Evolutionary conservation across 2,329 filamentous ascomycete genomes (phyloP).

Genomic region (Aspergillus pseudotamarii): DNA sequence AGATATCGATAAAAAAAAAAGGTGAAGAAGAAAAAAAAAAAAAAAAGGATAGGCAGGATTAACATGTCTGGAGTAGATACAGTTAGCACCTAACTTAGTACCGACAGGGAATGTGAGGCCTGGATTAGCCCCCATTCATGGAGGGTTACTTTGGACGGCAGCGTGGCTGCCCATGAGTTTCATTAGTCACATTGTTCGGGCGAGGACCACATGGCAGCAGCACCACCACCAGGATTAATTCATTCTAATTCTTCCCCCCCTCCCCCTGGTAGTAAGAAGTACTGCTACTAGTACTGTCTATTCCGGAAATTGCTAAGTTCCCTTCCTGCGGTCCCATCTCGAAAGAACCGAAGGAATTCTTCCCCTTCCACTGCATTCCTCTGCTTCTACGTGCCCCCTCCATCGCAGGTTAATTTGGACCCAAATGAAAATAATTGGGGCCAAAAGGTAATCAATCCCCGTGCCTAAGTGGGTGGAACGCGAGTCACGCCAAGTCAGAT

Average conservation of each 20-base stretch:
- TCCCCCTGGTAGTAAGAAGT: not conserved
- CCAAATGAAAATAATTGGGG: not conserved
- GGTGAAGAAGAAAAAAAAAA: too few relatives aligned
- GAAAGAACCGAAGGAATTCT: not conserved
- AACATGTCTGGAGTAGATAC: not conserved
- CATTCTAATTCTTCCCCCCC: not conserved
- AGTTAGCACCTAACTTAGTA: not conserved
- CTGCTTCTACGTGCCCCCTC: not conserved
- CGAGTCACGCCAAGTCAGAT: constrained; percentile 6
- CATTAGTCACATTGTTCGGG: constrained; percentile 1
- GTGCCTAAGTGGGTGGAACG: constrained; percentile 12
- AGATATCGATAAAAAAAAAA: not conserved
- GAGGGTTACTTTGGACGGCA: constrained; percentile 6
- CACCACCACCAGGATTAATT: constrained; percentile 9
- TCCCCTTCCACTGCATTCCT: constrained; percentile 3
- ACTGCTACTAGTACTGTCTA: not conserved
- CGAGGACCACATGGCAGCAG: constrained; percentile 18
- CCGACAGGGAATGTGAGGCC: not conserved
- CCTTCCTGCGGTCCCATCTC: not conserved
- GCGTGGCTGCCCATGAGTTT: not conserved
- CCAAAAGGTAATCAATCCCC: constrained; percentile 2
- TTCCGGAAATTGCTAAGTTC: not conserved
- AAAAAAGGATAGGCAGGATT: not conserved
- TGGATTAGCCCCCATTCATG: constrained; percentile 5
- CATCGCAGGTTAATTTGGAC: not conserved